These are phyloP conservation scores for Calonectria honghensis DNA, from an alignment of 2,329 filamentous ascomycete species.

Conservation along the genomic window DNA sequence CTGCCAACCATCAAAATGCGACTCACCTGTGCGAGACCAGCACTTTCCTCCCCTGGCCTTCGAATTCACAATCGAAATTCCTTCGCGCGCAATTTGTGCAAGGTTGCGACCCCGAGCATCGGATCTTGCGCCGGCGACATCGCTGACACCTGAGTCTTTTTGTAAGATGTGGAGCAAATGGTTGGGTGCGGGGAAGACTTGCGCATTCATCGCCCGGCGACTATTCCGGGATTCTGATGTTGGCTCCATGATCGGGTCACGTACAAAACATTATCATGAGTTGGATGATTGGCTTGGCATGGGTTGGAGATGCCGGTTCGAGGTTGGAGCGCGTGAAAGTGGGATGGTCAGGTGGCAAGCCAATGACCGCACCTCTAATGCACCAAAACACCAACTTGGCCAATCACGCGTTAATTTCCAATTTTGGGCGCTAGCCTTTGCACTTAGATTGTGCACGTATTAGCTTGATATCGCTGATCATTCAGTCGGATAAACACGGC, in stretches of 20 bases:
- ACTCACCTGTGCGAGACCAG: slow-evolving; percentile 34
- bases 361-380: slow-evolving; percentile 7
- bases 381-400: neutral
- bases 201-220: slow-evolving; percentile 32
- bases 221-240: slow-evolving; percentile 6
- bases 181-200: neutral
- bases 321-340: neutral
- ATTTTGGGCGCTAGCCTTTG: neutral
- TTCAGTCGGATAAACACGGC: slow-evolving; percentile 2
- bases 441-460: slow-evolving; percentile 4
- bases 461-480: slow-evolving; percentile 4
- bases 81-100: slow-evolving; percentile 35
- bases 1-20: neutral
- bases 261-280: neutral
- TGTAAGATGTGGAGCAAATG: slow-evolving; percentile 5
- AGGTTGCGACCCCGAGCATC: slow-evolving; percentile 36
- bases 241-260: neutral
- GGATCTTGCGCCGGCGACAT: slow-evolving; percentile 38
- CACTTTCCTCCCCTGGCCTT: slow-evolving; percentile 32
- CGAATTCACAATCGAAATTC: slow-evolving; percentile 33
- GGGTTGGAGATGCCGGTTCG: neutral
- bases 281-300: slow-evolving; percentile 7
- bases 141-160: slow-evolving; percentile 29
- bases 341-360: slow-evolving; percentile 18
- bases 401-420: neutral